Evolutionary conservation across 768 basidiomycete species (phyloP), one percentile per base, ranked within the genome.

Genomic region (Pleurotus djamor): DNA sequence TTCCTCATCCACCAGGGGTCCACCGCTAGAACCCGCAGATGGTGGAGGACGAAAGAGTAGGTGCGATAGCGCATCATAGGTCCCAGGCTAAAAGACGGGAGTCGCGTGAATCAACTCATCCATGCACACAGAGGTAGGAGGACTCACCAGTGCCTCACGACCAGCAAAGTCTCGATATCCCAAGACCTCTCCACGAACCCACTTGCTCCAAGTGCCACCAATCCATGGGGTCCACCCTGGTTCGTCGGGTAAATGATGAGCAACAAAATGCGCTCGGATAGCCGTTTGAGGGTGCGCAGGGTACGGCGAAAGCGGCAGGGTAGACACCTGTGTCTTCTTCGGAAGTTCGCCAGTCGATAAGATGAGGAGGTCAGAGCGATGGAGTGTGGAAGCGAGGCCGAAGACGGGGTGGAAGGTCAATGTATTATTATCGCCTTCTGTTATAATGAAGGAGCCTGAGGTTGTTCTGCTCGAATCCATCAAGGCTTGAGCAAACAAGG

Each of bases 1-100:
- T 61, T 82, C 76, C 61, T 79, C 77, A 58, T 87, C 83, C 6
- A 90, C 72, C 57, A 90, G 81, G 0, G 88, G 88, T 1, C 87
- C 88, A 4, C 89, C 88, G 58, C 87, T 88, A 16, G 87, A 87
- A 5, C 88, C 88, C 1, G 80, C 75, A 0, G 83, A 82, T 10
- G 88, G 88, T 6, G 81, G 66, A 2, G 81, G 79, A 37, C 73
- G 70, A 67, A 87, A 81, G 48, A 83, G 66, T 62, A 90, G 67
- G 63, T 85, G 81, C 1, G 81, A 79, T 8, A 90, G 77, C 4
- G 81, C 72, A 63, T 88, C 86, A 66, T 88, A 85, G n/a, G 87
- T 87, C 13, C 88, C 89, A 3, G 86, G 83, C 84, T 86, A 64
- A 28, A 28, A 28, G 21, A 28, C 3, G 21, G 21, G 21, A 28